Evolutionary conservation across 805 yeast species (phyloP).

Genomic region (Ogataea henricii): DNA sequence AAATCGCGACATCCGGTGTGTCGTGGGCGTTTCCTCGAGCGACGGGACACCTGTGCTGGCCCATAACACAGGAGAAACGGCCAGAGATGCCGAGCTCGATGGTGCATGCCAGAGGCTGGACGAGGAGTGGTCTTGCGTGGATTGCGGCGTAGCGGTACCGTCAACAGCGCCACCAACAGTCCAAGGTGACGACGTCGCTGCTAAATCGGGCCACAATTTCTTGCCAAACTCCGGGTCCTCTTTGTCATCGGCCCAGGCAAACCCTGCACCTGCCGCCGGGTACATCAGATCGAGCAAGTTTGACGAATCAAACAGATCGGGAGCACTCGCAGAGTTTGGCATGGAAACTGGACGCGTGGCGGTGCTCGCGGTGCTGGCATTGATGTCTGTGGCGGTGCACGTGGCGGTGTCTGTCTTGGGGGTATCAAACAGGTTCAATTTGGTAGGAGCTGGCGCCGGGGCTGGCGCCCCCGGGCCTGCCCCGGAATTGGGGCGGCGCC

Average conservation of each 20-base stretch:
- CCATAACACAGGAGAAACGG: conserved; percentile 31
- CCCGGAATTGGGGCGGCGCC: conserved; percentile 4
- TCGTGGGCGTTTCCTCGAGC: conserved; percentile 27
- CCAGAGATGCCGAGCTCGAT: conserved; percentile 14
- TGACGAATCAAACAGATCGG: conserved; percentile 9
- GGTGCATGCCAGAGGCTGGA: neutral
- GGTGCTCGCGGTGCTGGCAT: neutral
- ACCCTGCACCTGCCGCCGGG: conserved; percentile 6
- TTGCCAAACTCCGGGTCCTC: conserved; percentile 16
- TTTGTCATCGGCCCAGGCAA: conserved; percentile 26
- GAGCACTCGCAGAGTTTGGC: neutral
- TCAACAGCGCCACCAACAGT: neutral
- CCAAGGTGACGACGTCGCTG: neutral
- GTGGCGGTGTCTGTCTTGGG: neutral
- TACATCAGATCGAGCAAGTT: conserved; percentile 8
- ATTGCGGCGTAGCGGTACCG: neutral
- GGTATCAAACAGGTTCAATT: neutral
- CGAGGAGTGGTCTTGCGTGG: neutral
- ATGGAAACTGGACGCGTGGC: neutral
- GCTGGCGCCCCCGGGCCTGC: neutral
- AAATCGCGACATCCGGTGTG: conserved; percentile 35
- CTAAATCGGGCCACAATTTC: conserved; percentile 23
- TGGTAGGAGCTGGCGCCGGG: neutral
- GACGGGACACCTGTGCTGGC: conserved; percentile 9
- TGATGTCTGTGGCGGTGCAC: neutral